Conservation (phyloP, 2,329 filamentous ascomycete genomes). For the Venturia asperata region DNA sequence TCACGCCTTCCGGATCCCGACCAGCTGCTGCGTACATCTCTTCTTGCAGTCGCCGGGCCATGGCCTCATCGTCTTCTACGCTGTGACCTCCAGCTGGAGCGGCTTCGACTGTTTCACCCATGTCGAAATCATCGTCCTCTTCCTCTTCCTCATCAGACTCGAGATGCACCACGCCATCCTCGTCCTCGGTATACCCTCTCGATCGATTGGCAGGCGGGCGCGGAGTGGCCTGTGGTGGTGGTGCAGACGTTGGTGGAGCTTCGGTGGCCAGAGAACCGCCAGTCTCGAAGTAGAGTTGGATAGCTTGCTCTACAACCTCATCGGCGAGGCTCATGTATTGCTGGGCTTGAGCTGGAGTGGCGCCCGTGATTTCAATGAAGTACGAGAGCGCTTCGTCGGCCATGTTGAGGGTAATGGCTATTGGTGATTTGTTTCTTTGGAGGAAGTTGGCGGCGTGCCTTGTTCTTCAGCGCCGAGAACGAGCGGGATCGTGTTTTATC, state of each 20-base stretch:
- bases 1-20: constrained; percentile 53
- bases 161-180: constrained; percentile 61
- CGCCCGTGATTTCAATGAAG: constrained; percentile 76
- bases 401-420: constrained; percentile 25
- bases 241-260: constrained; percentile 26
- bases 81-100: background rate
- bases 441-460: background rate
- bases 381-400: constrained; percentile 59
- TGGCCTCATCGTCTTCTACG: constrained; percentile 78
- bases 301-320: constrained; percentile 74
- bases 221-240: constrained; percentile 26
- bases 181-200: constrained; percentile 42
- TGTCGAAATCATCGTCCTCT: constrained; percentile 39
- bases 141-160: constrained; percentile 66
- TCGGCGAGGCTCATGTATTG: constrained; percentile 82
- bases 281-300: constrained; percentile 85
- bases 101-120: constrained; percentile 25
- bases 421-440: background rate
- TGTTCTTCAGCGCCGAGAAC: background rate
- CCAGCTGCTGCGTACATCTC: constrained; percentile 65
- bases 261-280: constrained; percentile 38
- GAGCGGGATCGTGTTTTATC: background rate
- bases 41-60: constrained; percentile 86
- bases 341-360: constrained; percentile 64
- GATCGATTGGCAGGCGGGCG: constrained; percentile 29